Evolutionary conservation across 177 flowering plant genomes (phyloP).

Genomic region (Vitis hybrid): DNA sequence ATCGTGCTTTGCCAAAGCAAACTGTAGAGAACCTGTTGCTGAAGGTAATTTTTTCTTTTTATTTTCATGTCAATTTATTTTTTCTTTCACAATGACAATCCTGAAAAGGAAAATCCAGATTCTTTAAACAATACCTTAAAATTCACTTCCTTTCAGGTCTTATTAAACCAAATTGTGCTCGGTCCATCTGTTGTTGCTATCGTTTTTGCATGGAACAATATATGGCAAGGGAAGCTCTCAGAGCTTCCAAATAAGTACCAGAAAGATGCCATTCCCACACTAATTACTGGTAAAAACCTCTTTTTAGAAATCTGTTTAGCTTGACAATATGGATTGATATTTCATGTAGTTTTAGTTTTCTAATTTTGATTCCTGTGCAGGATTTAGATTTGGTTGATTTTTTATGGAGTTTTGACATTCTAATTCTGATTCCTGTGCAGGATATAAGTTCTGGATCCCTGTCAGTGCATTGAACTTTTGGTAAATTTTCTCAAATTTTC

Average conservation of each 20-base stretch:
- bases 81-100: background rate
- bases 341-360: constrained; percentile 5
- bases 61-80: background rate
- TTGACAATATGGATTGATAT: background rate
- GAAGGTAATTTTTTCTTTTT: constrained; percentile 50
- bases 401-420: no score
- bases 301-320: constrained; percentile 5
- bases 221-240: constrained; percentile 80
- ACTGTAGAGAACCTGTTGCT: constrained; percentile 53
- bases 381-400: constrained; percentile 43
- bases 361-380: constrained; percentile 32
- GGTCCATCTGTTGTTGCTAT: constrained; percentile 91
- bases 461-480: constrained; percentile 80
- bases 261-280: constrained; percentile 85
- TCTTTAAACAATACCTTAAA: background rate
- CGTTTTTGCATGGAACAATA: constrained; percentile 93
- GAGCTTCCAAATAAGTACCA: constrained; percentile 81
- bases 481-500: constrained; percentile 35
- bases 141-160: constrained; percentile 49
- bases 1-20: constrained; percentile 63
- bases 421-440: constrained; percentile 30
- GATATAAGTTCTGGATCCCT: constrained; percentile 77
- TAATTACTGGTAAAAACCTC: constrained; percentile 59
- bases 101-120: background rate
- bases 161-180: constrained; percentile 81